A percentile compares a stretch with the other conserved stretches of the same genome.
These are phyloP conservation scores for Alternaria angustiovoidea DNA, from an alignment of 2,329 filamentous ascomycete species.

Conservation along the genomic window DNA sequence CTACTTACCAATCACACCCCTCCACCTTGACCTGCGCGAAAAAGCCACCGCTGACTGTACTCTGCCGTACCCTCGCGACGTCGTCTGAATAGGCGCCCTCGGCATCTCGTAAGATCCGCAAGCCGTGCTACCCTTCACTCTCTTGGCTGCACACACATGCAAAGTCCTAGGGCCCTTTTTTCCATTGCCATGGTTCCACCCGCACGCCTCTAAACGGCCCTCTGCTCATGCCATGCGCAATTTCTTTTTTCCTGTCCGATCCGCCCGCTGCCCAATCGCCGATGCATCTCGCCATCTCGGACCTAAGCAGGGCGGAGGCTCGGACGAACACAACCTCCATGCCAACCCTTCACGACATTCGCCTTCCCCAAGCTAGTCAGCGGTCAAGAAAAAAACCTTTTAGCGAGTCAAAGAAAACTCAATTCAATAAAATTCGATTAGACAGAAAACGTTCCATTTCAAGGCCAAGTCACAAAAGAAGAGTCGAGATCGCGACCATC, in stretches of 20 bases:
- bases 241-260: slow-evolving; percentile 25
- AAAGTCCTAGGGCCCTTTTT: not conserved
- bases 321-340: slow-evolving; percentile 19
- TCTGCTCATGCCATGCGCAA: slow-evolving; percentile 15
- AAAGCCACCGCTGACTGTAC: slow-evolving; percentile 18
- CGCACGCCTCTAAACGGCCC: not conserved
- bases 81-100: slow-evolving; percentile 32
- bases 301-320: slow-evolving; percentile 2
- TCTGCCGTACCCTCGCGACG: slow-evolving; percentile 1
- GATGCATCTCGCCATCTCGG: slow-evolving; percentile 14
- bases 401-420: slow-evolving; percentile 7
- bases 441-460: slow-evolving; percentile 2
- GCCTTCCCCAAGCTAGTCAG: not conserved
- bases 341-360: slow-evolving; percentile 6
- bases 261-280: not conserved
- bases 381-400: not conserved
- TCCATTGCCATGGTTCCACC: not conserved
- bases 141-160: too few species aligned
- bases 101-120: slow-evolving; percentile 32
- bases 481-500: slow-evolving; percentile 11
- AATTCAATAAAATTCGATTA: not conserved
- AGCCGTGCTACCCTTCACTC: slow-evolving; percentile 4
- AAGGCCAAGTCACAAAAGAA: not conserved
- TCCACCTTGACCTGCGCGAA: not conserved
- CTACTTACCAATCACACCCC: slow-evolving; percentile 12